Base-by-base conservation (phyloP, 2,329 filamentous ascomycete genomes). In the Plenodomus tracheiphilus region DNA sequence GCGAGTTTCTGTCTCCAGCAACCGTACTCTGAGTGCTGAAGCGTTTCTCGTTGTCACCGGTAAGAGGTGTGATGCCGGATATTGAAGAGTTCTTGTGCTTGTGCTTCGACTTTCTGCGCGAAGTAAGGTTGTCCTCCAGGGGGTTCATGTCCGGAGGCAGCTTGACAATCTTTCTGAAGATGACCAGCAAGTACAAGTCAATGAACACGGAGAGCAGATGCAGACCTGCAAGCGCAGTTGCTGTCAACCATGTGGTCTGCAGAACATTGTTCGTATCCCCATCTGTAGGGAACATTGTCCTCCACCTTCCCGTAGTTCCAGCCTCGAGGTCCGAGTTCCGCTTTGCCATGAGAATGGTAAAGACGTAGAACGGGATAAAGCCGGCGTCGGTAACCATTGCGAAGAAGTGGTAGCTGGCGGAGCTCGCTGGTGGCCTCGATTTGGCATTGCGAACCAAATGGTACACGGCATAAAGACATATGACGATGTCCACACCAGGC, bases 101-200 rank as follows among this genome's bases (percentile, higher is more conserved):
- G 74, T 95, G 91, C 61, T 77, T 72, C 58, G 71, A 66, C 74
- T 79, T 48, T 74, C 76, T 62, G 19, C 86, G 83, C 10, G 89
- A 85, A 1, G 91, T 97, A 49, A 96, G 76, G 63, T 93, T 86
- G 58, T 89, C 85, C 69, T 97, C 92, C 13, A 97, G 79, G 1
- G 93, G 93, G 69, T 97, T 97, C 88, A 96, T 91, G 66, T 97
- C 93, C 0, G 93, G 92, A 5, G 93, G 93, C 69, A 97, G 81
- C 17, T 81, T 78, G 4, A 85, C 80, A 62, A 97, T 97, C 65
- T 88, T 87, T 35, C 86, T 84, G 82, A 97, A 97, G 59, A 88
- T 83, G 43, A 89, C 69, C 15, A 85, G 84, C 20, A 97, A 79
- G 74, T 88, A 97, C 25, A 89, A 68, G 4, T 89, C 89, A 30